Conservation (phyloP, 768 basidiomycete genomes). For the Pisolithus albus region DNA sequence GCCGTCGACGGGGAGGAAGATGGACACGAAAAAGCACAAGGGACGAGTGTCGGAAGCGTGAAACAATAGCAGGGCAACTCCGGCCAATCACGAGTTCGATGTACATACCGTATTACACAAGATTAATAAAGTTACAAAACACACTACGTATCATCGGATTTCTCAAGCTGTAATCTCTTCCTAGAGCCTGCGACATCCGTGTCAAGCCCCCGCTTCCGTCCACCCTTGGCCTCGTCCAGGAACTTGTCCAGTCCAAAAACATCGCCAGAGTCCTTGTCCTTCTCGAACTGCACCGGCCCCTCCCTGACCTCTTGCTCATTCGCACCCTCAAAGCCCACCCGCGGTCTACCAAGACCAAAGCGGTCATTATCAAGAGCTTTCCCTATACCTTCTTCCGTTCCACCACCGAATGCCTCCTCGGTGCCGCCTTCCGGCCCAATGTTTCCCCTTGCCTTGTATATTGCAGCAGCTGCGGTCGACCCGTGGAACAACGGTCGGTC, state of each 20-base stretch:
- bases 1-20: background rate
- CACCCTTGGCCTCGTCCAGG: constrained; percentile 93
- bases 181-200: constrained; percentile 63
- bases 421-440: constrained; percentile 63
- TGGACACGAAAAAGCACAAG: no score
- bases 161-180: constrained; percentile 65
- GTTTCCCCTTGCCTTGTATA: constrained; percentile 92
- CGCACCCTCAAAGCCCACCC: constrained; percentile 88
- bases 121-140: background rate
- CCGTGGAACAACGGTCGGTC: constrained; percentile 95
- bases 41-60: background rate
- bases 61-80: background rate
- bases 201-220: constrained; percentile 85
- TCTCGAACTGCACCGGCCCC: constrained; percentile 98
- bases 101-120: no score
- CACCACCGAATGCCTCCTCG: constrained; percentile 90
- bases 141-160: constrained; percentile 41
- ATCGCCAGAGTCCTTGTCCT: constrained; percentile 95
- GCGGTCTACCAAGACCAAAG: constrained; percentile 80
- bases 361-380: constrained; percentile 90
- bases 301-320: constrained; percentile 76
- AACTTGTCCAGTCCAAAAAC: constrained; percentile 97
- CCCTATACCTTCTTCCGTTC: constrained; percentile 91
- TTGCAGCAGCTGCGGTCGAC: constrained; percentile 96
- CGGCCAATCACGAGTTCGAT: no score